These are phyloP conservation scores for Plasmodium relictum DNA, from an alignment of 169 alveolate species.

Conservation along the genomic window DNA sequence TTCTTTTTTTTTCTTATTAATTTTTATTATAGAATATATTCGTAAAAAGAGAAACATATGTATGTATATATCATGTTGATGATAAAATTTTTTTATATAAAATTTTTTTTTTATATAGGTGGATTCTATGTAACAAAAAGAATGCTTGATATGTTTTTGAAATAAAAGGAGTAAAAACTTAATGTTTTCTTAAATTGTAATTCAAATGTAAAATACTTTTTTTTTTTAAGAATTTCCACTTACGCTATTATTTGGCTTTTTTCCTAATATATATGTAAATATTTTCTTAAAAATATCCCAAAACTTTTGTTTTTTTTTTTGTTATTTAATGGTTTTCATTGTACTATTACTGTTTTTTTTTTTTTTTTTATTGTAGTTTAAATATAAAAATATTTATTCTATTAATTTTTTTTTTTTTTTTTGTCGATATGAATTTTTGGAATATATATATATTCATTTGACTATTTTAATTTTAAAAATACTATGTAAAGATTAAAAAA, in stretches of 20 bases:
- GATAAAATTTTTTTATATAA: conserved; percentile 46
- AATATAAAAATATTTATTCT: conserved; percentile 57
- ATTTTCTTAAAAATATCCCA: not conserved
- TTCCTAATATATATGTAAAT: not conserved
- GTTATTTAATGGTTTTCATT: not conserved
- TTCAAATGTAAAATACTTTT: conserved; percentile 8
- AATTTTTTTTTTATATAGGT: conserved; percentile 84
- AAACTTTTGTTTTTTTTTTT: not conserved
- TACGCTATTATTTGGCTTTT: not conserved
- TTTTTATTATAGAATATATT: not conserved
- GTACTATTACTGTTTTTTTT: not conserved
- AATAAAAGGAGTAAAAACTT: conserved; percentile 27
- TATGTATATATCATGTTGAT: conserved; percentile 59
- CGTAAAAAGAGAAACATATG: not conserved
- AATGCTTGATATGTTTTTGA: conserved; percentile 94
- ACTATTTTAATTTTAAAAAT: not conserved
- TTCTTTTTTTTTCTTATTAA: conserved; percentile 68
- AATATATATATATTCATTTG: not conserved
- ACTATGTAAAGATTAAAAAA: not conserved
- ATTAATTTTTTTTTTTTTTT: conserved; percentile 11
- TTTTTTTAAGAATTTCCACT: not conserved
- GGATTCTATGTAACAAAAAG: conserved; percentile 95
- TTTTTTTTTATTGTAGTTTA: conserved; percentile 30
- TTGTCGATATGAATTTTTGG: not conserved
- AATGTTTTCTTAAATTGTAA: conserved; percentile 22